Evolutionary conservation across 345 rosid genomes (phyloP), one percentile per base, ranked within the genome.

Genomic region (Lumnitzera littorea): DNA sequence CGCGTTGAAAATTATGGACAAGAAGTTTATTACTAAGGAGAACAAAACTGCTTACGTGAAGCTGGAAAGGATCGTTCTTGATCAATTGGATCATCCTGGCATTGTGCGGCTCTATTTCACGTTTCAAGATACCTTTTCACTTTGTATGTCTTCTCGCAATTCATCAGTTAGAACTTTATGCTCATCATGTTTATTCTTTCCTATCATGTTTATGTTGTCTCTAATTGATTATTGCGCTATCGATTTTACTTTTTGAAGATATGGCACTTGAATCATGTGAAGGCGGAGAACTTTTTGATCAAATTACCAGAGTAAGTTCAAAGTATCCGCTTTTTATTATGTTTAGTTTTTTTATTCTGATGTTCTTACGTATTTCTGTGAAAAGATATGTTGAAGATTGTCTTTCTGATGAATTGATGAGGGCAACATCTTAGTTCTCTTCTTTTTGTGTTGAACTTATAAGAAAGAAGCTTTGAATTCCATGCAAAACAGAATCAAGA

Each of bases 251-350:
- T 71, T 74, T 41, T 75, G 70, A 67, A 94, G 99, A 88, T 58
- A 90, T 94, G 99, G 99, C 97, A 31, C 97, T 90, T 57, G 99
- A 94, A 74, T 90, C 99, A 56, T 90, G 99, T 25, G 95, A 94
- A 76, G 99, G 96, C 24, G 99, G 99, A 56, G 99, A 90, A 66
- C 95, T 88, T 75, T 94, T 94, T 60, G 98, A 94, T 77, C 99
- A 94, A 79, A 88, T 94, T 74, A 90, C 96, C 48, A 78, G 96
- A 75, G 99, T 90, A 84, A 82, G 92, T 69, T 70, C 46, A 13
- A 29, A 67, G 36, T 29, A 6, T 29, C 36, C 0, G 36, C 36
- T 20, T 1, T 29, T 29, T 29, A 29, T 29, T 29, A 29, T 29
- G 36, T 29, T 49, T 49, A 49, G 3, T 49, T 49, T 49, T 49